Base-by-base conservation (phyloP, 176 grass and related monocot genomes). In the Elaeis guineensis region DNA sequence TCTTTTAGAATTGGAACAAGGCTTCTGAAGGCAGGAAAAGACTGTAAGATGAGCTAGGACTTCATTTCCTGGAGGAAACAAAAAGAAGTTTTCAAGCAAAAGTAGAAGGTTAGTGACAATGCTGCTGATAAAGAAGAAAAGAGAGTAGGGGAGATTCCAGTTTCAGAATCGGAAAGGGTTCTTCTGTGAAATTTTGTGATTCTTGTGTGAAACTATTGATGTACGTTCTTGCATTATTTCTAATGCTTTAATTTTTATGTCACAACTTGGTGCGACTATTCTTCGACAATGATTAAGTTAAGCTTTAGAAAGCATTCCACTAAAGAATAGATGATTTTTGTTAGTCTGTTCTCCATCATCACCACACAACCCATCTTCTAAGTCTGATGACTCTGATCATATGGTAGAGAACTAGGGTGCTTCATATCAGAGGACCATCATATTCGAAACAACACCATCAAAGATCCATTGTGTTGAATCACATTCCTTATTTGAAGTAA, bases 291-390 rank as follows among this genome's bases (percentile, higher is more conserved):
- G 84, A 24, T 98, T 98, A 66, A 76, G 84, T 76, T 87, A 92
- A 17, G 53, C 78, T 5, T 19, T 81, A 59, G 73, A 79, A 67
- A 98, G 61, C 64, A 73, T 86, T 75, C 93, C 87, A 49, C 92
- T 98, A 62, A 98, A 98, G 78, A 98, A 98, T 81, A 92, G 93
- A 73, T 83, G n/a, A n/a, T n/a, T n/a, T n/a, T n/a, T n/a, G n/a
- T n/a, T n/a, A n/a, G n/a, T n/a, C n/a, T n/a, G n/a, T n/a, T n/a
- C n/a, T n/a, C n/a, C n/a, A n/a, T n/a, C n/a, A n/a, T n/a, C n/a
- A n/a, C n/a, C n/a, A n/a, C n/a, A n/a, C n/a, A n/a, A n/a, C n/a
- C n/a, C n/a, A n/a, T n/a, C n/a, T n/a, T n/a, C n/a, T n/a, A n/a
- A n/a, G n/a, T n/a, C n/a, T n/a, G n/a, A n/a, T n/a, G n/a, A n/a